Conservation (phyloP, 108 stramenopile species). For the Skeletonema costatum region DNA sequence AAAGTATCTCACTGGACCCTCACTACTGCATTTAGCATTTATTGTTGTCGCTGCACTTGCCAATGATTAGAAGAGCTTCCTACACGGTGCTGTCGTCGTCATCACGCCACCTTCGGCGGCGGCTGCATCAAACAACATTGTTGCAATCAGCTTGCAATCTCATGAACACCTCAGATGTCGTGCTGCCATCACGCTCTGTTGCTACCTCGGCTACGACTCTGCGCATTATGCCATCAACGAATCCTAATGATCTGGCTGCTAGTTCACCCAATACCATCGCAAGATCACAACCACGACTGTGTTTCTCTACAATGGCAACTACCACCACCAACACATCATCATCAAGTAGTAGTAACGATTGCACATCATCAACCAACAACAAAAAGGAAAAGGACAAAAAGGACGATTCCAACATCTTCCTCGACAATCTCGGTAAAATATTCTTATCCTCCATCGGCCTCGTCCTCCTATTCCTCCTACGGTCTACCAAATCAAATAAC, state of each 20-base stretch:
- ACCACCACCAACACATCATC: slow-evolving; percentile 8
- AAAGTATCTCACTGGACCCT: no score
- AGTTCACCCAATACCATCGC: background rate
- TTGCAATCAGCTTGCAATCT: background rate
- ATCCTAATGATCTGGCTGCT: background rate
- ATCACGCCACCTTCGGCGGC: background rate
- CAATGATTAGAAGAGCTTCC: background rate
- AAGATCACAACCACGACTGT: background rate
- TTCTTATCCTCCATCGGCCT: slow-evolving; percentile 62
- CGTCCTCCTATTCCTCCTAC: slow-evolving; percentile 61
- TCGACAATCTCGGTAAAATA: slow-evolving; percentile 85
- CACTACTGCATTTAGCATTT: no score
- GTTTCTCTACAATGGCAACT: background rate
- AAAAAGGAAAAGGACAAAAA: slow-evolving; percentile 32
- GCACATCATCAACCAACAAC: background rate
- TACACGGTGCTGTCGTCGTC: background rate
- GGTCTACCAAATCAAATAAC: slow-evolving; percentile 62
- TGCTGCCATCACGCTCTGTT: background rate
- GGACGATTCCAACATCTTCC: slow-evolving; percentile 72
- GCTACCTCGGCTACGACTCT: background rate
- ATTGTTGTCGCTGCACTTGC: no score
- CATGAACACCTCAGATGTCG: background rate
- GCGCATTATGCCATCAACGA: background rate
- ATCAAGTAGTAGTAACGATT: slow-evolving; percentile 13
- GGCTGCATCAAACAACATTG: background rate